Evolutionary conservation across 2,329 filamentous ascomycete species (phyloP).

Genomic region (Ustulina deusta): DNA sequence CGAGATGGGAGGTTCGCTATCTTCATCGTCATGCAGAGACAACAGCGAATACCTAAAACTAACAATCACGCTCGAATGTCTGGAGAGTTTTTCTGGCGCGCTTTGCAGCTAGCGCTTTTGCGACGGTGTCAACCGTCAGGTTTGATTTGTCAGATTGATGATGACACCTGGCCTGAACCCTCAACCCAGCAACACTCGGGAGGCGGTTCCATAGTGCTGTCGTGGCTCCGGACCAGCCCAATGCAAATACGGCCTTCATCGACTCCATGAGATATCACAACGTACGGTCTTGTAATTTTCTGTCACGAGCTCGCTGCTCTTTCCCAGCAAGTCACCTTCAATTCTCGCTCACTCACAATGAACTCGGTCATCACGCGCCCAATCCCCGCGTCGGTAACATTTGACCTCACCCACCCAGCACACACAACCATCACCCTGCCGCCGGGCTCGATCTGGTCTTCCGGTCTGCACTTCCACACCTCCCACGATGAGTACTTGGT

Average conservation of each 20-base stretch:
- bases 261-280: background rate
- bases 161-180: constrained; percentile 5
- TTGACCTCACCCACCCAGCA: background rate
- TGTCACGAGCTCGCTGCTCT: background rate
- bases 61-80: background rate
- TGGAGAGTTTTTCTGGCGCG: background rate
- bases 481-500: constrained; percentile 3
- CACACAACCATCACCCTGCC: constrained; percentile 1
- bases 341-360: background rate
- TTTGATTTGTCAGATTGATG: constrained; percentile 1
- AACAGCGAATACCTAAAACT: too few relatives aligned
- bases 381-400: background rate
- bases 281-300: too few relatives aligned
- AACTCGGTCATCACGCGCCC: background rate
- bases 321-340: background rate
- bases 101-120: background rate
- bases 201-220: background rate
- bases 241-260: background rate
- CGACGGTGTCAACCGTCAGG: background rate
- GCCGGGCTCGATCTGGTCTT: background rate
- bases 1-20: too few relatives aligned
- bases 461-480: background rate
- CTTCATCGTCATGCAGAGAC: too few relatives aligned
- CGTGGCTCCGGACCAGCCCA: background rate
- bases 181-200: background rate